Conservation (phyloP, 148 eudicot species). For the Rhododendron ferrugineum region DNA sequence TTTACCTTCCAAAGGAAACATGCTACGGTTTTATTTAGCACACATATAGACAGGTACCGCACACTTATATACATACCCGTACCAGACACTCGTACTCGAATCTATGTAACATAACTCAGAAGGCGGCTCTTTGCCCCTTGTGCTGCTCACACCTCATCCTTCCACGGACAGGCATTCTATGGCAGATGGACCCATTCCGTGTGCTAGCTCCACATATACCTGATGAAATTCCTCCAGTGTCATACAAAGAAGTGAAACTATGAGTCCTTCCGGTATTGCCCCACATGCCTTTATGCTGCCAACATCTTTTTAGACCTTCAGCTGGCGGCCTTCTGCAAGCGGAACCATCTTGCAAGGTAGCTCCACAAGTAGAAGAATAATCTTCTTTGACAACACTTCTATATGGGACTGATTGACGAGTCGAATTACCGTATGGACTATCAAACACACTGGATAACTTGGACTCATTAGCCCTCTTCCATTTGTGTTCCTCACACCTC, state of each 20-base stretch:
- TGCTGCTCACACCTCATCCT: constrained; percentile 20
- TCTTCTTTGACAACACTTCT: background rate
- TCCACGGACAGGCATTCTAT: constrained; percentile 11
- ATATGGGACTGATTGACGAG: background rate
- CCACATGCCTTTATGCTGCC: background rate
- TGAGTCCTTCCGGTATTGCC: background rate
- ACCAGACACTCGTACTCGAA: background rate
- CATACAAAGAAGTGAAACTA: background rate
- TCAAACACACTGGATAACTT: background rate
- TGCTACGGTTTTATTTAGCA: background rate
- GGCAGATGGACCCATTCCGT: constrained; percentile 13
- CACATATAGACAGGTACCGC: background rate
- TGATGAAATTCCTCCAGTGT: background rate
- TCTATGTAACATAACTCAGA: background rate
- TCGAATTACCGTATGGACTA: background rate
- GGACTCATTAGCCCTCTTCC: constrained; percentile 16
- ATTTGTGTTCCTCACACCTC: constrained; percentile 28
- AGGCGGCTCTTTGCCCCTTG: constrained; percentile 15
- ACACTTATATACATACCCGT: background rate
- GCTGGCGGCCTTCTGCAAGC: constrained; percentile 5
- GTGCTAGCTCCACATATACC: constrained; percentile 14
- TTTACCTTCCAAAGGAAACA: background rate
- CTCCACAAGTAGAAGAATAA: constrained; percentile 13
- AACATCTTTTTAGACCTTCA: constrained; percentile 11
- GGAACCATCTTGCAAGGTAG: constrained; percentile 6